Conservation (phyloP, 148 eudicot species). For the Vaccinium macrocarpon region DNA sequence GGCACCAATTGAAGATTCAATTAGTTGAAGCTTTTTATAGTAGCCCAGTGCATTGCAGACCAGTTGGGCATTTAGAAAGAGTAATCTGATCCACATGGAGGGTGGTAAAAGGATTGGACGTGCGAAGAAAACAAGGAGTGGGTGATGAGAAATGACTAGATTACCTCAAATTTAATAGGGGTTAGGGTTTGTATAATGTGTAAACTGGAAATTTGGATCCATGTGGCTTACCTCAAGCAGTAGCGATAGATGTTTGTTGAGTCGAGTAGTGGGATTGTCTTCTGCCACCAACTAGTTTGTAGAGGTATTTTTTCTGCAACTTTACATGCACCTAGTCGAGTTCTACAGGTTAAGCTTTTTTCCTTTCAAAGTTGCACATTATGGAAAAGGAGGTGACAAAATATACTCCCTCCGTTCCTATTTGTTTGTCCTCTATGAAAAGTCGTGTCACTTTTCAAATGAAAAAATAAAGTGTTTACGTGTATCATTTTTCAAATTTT, state of each 20-base stretch:
- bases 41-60: background rate
- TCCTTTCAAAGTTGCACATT: background rate
- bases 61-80: constrained; percentile 4
- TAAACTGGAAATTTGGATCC: background rate
- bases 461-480: too few relatives aligned
- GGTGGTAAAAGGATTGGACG: background rate
- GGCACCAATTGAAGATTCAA: background rate
- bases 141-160: background rate
- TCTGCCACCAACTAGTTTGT: background rate
- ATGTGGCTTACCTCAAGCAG: background rate
- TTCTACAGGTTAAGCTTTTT: background rate
- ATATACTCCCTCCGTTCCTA: too few relatives aligned
- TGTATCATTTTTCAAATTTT: too few relatives aligned
- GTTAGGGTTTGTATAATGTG: background rate
- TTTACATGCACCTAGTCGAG: background rate
- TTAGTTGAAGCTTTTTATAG: background rate
- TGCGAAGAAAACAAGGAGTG: background rate
- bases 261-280: background rate
- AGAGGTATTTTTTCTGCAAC: background rate
- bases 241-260: background rate
- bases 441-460: too few relatives aligned
- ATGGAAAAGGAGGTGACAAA: background rate
- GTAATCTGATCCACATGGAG: background rate
- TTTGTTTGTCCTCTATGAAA: too few relatives aligned
- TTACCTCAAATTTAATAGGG: background rate